A percentile compares a stretch with the other conserved stretches of the same genome.
Evolutionary conservation across 345 rosid genomes (phyloP).

Genomic region (Syzygium jambos): DNA sequence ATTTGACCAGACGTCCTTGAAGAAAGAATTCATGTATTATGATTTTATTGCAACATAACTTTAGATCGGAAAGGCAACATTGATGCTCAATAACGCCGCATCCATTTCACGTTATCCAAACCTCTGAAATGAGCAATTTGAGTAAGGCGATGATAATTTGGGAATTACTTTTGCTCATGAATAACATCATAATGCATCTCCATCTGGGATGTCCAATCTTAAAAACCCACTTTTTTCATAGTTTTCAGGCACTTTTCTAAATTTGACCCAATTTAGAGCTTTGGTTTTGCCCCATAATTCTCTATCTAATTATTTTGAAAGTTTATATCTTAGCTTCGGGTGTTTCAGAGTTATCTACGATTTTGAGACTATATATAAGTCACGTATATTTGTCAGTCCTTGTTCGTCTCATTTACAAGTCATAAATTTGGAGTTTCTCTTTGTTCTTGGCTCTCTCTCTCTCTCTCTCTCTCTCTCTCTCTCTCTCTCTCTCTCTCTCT

Average conservation of each 20-base stretch:
- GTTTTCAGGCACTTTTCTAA: not conserved
- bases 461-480: not conserved
- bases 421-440: not conserved
- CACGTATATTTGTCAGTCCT: not conserved
- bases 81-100: not conserved
- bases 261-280: not conserved
- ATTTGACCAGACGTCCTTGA: not conserved
- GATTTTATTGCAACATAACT: not conserved
- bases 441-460: not conserved
- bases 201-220: not conserved
- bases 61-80: not conserved
- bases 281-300: not conserved
- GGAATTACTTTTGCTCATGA: not conserved
- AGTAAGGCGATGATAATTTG: not conserved
- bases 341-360: not conserved
- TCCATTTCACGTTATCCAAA: not conserved
- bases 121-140: not conserved
- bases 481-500: not conserved
- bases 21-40: not conserved
- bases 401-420: not conserved
- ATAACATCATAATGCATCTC: not conserved
- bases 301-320: not conserved
- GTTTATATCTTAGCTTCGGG: not conserved
- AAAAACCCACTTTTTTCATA: not conserved
- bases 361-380: not conserved